A percentile compares a stretch with the other conserved stretches of the same genome.
Evolutionary conservation across 129 eudicot genomes (phyloP).

Genomic region (Tagetes patula): DNA sequence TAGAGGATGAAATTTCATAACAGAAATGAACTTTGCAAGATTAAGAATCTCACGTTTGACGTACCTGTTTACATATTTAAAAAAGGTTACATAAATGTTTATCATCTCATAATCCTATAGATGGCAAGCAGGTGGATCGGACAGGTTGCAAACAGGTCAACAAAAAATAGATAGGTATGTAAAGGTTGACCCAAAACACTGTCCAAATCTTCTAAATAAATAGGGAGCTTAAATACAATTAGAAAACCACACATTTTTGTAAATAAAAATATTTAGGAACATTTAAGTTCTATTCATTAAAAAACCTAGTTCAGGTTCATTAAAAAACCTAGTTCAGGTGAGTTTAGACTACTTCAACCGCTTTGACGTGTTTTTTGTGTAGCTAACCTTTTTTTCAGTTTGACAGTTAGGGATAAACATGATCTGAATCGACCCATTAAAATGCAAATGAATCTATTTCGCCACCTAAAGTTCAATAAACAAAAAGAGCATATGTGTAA

Average conservation of each 20-base stretch:
- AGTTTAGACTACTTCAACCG: neutral
- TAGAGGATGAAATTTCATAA: slow-evolving; percentile 86
- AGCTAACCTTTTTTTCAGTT: neutral
- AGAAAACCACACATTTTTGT: neutral
- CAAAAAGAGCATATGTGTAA: neutral
- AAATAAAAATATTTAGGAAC: neutral
- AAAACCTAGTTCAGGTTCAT: neutral
- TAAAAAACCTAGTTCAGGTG: neutral
- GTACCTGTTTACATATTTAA: slow-evolving; percentile 56
- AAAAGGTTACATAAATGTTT: neutral
- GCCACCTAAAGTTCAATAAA: neutral
- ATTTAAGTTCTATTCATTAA: neutral
- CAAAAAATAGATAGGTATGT: neutral
- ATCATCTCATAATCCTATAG: neutral
- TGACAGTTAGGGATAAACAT: neutral
- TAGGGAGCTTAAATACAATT: neutral
- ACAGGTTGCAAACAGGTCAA: neutral
- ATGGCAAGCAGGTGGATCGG: neutral
- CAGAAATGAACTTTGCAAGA: slow-evolving; percentile 94
- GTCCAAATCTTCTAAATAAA: neutral
- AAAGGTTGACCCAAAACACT: neutral
- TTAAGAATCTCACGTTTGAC: slow-evolving; percentile 85
- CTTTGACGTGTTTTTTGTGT: neutral
- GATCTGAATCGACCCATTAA: neutral
- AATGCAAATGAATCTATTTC: slow-evolving; percentile 4